phyloP scores from a whole-genome alignment of 192 early-diverging fungal genomes.

The Coemansia sp. region DNA sequence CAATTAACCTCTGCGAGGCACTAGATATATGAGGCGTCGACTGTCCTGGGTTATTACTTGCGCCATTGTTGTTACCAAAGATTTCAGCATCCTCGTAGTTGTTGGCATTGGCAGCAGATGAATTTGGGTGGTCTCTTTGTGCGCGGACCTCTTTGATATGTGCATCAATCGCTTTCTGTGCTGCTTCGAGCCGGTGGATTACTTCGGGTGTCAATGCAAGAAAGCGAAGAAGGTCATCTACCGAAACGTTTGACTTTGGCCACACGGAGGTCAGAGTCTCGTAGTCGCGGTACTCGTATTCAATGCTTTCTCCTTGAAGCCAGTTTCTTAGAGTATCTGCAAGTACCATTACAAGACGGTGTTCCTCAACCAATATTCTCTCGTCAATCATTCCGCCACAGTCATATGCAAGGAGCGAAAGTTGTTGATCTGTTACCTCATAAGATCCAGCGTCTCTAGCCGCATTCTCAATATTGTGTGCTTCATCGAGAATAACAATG shows the following conservation, averaged over 20 bases:
- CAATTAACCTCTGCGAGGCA: slow-evolving; percentile 22
- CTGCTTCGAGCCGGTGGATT: slow-evolving; percentile 2
- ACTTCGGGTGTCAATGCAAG: slow-evolving; percentile 19
- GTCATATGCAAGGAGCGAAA: slow-evolving; percentile 31
- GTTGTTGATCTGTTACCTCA: slow-evolving; percentile 49
- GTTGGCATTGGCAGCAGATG: neutral
- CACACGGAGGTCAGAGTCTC: slow-evolving; percentile 39
- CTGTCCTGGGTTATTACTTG: neutral
- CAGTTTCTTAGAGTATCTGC: slow-evolving; percentile 17
- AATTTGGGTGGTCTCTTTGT: slow-evolving; percentile 4
- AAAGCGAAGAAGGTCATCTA: slow-evolving; percentile 11
- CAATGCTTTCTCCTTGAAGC: slow-evolving; percentile 18
- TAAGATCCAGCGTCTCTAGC: slow-evolving; percentile 56
- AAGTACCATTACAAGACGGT: slow-evolving; percentile 15
- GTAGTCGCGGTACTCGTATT: slow-evolving; percentile 37
- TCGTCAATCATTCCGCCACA: slow-evolving; percentile 28
- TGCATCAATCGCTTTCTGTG: slow-evolving; percentile 10
- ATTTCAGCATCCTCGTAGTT: neutral
- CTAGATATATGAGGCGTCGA: slow-evolving; percentile 12
- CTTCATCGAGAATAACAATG: slow-evolving; percentile 65
- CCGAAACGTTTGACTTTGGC: slow-evolving; percentile 18
- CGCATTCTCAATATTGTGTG: slow-evolving; percentile 64
- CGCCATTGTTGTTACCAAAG: neutral
- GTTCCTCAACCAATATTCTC: slow-evolving; percentile 6
- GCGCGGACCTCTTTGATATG: slow-evolving; percentile 17